These are phyloP conservation scores for Fusarium euwallaceae DNA, from an alignment of 2,329 filamentous ascomycete genomes.

Conservation along the genomic window DNA sequence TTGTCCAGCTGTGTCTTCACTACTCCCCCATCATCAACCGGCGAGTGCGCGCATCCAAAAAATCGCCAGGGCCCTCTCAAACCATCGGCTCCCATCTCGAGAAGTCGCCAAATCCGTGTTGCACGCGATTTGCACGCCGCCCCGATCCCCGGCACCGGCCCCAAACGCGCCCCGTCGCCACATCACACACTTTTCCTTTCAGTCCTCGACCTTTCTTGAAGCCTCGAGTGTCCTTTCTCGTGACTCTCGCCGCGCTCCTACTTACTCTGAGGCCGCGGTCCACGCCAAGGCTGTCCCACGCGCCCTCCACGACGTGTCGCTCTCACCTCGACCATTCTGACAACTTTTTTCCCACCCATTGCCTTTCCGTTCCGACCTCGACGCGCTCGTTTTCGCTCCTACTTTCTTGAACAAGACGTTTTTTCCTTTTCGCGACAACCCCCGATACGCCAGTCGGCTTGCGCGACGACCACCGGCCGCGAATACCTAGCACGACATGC, in stretches of 20 bases:
- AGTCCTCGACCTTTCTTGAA: conserved; percentile 44
- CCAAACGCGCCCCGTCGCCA: conserved; percentile 56
- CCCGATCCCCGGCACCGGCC: conserved; percentile 56
- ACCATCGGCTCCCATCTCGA: conserved; percentile 71
- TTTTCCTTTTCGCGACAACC: conserved; percentile 46
- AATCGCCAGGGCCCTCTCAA: conserved; percentile 71
- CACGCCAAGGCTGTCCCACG: conserved; percentile 43
- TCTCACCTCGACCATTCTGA: conserved; percentile 37
- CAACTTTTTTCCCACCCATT: conserved; percentile 33
- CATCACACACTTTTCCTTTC: conserved; percentile 61
- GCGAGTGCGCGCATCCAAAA: conserved; percentile 72
- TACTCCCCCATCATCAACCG: conserved; percentile 64
- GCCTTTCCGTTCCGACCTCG: conserved; percentile 34
- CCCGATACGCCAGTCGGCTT: conserved; percentile 24
- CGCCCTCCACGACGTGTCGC: conserved; percentile 48
- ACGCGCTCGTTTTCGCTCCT: conserved; percentile 45
- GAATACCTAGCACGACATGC: conserved; percentile 55
- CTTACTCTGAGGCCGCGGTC: conserved; percentile 36
- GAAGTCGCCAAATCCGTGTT: conserved; percentile 65
- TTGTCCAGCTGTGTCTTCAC: conserved; percentile 65
- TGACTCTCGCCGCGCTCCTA: conserved; percentile 43
- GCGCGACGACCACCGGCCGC: conserved; percentile 41
- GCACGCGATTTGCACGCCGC: conserved; percentile 67
- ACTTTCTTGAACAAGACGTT: conserved; percentile 29
- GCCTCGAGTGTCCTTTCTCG: conserved; percentile 41